Base-by-base conservation (phyloP, 805 yeast genomes). In the Isabelozyma heimii region DNA sequence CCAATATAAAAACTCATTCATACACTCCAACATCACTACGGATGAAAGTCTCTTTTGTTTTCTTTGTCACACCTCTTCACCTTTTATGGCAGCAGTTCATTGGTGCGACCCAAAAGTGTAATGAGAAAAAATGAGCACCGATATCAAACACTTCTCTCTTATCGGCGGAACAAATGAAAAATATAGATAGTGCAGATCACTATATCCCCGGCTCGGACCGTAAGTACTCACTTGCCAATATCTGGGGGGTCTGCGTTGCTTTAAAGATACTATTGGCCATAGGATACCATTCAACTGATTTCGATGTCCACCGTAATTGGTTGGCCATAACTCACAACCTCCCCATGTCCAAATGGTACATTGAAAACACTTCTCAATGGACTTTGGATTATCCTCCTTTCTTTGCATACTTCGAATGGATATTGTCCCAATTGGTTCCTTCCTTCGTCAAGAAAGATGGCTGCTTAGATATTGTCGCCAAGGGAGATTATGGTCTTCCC, bases 281-380 rank as follows among this genome's bases (percentile, higher is more conserved):
- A 7, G 90, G 92, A 1, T 94, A 92, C 66, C 91, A 82, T 56
- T 91, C 97, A 10, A 94, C 98, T 0, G 99, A 94, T 66, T 92
- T 94, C 59, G 99, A 94, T 63, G 99, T 94, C 20, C 99, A 94
- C 66, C 75, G 99, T 50, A 94, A 94, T 62, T 94, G 99, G 99
- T 77, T 94, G 16, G 96, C 99, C 0, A 85, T 94, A 44, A 92
- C 98, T 0, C 70, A 83, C 57, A 76, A 77, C 5, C 67, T 91
- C 15, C 97, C 97, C 0, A 44, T 91, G 14, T 69, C 69, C 13
- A 64, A 86, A 47, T 94, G 99, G 99, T 94, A 94, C 63, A 63
- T 76, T 40, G 97, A 94, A 54, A 66, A 75, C 43, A 82, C 89
- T 0, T 80, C 82, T 42, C 91, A 87, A 62, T 94, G 98, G 97